A percentile compares a stretch with the other conserved stretches of the same genome.
These are phyloP conservation scores for Sclerospora graminicola DNA, from an alignment of 352 stramenopile species.

Conservation along the genomic window DNA sequence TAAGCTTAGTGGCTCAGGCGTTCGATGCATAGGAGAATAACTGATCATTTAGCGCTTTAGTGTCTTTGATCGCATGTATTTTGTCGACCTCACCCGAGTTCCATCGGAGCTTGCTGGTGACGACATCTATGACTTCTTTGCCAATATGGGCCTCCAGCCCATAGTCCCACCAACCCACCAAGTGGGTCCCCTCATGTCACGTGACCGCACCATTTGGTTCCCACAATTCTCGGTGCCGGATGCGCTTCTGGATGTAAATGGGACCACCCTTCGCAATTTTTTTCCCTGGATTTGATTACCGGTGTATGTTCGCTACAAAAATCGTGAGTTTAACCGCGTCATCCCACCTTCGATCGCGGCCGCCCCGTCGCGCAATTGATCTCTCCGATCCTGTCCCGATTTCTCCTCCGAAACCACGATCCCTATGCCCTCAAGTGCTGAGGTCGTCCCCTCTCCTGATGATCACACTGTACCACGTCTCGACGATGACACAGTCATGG, in stretches of 20 bases:
- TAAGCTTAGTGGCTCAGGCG: not conserved
- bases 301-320: no score
- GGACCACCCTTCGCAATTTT: not conserved
- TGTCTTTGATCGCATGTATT: not conserved
- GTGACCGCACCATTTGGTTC: not conserved
- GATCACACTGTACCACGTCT: no score
- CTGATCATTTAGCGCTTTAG: not conserved
- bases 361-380: no score
- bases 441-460: no score
- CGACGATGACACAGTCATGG: no score
- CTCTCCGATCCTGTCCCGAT: no score
- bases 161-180: not conserved
- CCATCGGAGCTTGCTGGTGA: not conserved
- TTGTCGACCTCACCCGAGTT: not conserved
- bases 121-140: not conserved
- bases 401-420: no score
- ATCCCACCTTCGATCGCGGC: no score
- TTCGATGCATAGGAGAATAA: not conserved
- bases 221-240: not conserved
- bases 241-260: not conserved
- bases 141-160: not conserved
- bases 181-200: not conserved
- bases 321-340: no score
- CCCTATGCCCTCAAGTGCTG: no score
- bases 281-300: no score